phyloP scores from a whole-genome alignment of 148 eudicot species.

The Spergularia marina region DNA sequence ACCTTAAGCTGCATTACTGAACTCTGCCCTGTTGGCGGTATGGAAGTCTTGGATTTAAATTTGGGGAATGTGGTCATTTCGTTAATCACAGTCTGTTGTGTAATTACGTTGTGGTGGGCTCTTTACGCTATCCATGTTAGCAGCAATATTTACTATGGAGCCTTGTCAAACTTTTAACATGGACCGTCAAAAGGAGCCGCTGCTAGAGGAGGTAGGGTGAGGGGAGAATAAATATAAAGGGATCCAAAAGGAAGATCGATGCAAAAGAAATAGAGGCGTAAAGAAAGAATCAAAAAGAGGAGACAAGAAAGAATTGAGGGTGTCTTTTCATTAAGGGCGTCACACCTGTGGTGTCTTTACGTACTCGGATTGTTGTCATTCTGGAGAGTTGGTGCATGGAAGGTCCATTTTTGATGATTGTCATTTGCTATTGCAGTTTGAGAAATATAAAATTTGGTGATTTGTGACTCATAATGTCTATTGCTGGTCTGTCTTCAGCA shows the following conservation, averaged over 20 bases:
- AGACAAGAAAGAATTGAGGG: too few species aligned
- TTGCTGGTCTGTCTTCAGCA: background rate
- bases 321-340: too few species aligned
- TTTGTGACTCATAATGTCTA: background rate
- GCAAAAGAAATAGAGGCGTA: too few species aligned
- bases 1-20: background rate
- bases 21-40: background rate
- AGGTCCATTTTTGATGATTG: background rate
- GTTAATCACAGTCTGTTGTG: background rate
- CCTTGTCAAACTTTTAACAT: too few species aligned
- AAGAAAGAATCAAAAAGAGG: too few species aligned
- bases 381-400: background rate
- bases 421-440: background rate
- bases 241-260: too few species aligned
- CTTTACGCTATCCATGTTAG: too few species aligned
- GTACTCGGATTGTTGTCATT: background rate
- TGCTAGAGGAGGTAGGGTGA: too few species aligned
- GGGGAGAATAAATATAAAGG: too few species aligned
- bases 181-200: too few species aligned
- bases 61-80: background rate
- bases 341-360: too few species aligned
- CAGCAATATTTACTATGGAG: too few species aligned
- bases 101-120: background rate
- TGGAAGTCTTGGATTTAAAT: background rate
- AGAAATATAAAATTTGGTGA: background rate